Percentiles rank a stretch among this genome's conserved stretches.
Evolutionary conservation across 2,329 filamentous ascomycete genomes (phyloP).

Genomic region (Aureobasidium leucospermi): DNA sequence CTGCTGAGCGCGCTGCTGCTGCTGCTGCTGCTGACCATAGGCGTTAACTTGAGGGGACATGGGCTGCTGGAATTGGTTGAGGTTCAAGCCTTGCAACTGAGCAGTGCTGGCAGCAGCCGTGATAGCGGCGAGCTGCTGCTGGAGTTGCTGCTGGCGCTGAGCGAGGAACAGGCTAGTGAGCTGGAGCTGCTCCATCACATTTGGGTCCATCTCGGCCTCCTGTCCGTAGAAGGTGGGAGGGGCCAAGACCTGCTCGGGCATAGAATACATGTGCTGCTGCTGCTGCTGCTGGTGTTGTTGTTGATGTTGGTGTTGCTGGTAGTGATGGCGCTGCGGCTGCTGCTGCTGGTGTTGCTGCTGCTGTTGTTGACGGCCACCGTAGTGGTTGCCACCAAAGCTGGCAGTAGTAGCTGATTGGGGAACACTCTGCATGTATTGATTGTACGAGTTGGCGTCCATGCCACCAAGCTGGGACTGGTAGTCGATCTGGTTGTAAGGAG

Average conservation of each 20-base stretch:
- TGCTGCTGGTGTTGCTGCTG: slow-evolving; percentile 41
- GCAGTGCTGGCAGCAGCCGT: slow-evolving; percentile 64
- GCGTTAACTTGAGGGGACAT: slow-evolving; percentile 49
- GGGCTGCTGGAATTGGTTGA: slow-evolving; percentile 42
- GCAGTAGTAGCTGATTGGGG: slow-evolving; percentile 54
- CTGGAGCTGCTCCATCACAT: slow-evolving; percentile 78
- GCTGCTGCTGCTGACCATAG: slow-evolving; percentile 61
- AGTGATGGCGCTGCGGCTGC: slow-evolving; percentile 35
- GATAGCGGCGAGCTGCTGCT: slow-evolving; percentile 82
- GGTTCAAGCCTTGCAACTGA: slow-evolving; percentile 69
- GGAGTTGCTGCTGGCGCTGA: slow-evolving; percentile 88
- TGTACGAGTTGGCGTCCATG: slow-evolving; percentile 35
- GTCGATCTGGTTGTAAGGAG: slow-evolving; percentile 52
- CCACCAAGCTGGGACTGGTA: slow-evolving; percentile 39
- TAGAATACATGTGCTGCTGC: slow-evolving; percentile 54
- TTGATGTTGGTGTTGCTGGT: slow-evolving; percentile 29
- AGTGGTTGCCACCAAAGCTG: slow-evolving; percentile 38
- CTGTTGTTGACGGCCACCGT: slow-evolving; percentile 35
- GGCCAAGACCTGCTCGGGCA: slow-evolving; percentile 78
- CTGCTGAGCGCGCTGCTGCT: slow-evolving; percentile 49
- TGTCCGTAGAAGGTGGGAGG: slow-evolving; percentile 70
- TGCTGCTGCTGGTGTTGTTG: slow-evolving; percentile 36
- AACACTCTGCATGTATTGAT: slow-evolving; percentile 38
- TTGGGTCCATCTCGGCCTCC: slow-evolving; percentile 73
- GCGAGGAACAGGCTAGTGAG: slow-evolving; percentile 88